These are phyloP conservation scores for Vitis rotundifolia DNA, from an alignment of 164 flowering plant genomes.

Conservation along the genomic window DNA sequence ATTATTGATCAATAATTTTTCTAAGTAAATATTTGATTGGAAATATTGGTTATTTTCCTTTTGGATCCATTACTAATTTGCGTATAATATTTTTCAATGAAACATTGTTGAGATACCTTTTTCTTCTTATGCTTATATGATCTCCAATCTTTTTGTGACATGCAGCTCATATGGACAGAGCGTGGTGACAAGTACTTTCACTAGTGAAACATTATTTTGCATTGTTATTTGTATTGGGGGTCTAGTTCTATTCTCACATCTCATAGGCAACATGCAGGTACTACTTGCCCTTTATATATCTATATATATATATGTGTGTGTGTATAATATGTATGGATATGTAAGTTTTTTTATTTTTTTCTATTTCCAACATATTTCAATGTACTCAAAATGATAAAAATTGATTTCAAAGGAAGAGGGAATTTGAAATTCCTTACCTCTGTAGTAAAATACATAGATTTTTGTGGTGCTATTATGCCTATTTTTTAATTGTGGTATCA, in stretches of 20 bases:
- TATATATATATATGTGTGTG: neutral
- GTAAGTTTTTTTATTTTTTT: neutral
- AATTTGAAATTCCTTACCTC: too few relatives aligned
- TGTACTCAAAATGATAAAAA: too few relatives aligned
- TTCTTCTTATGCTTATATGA: conserved; percentile 5
- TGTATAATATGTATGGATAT: too few relatives aligned
- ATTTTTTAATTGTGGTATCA: too few relatives aligned
- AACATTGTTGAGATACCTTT: neutral
- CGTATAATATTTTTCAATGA: neutral
- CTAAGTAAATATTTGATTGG: too few relatives aligned
- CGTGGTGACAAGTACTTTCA: conserved; percentile 50
- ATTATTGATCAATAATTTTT: too few relatives aligned
- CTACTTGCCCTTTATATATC: neutral
- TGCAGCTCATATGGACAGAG: conserved; percentile 88
- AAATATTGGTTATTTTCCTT: neutral
- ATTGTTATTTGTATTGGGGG: conserved; percentile 63
- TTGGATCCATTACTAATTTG: neutral
- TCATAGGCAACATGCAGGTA: conserved; percentile 96
- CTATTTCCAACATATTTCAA: neutral
- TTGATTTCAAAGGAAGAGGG: too few relatives aligned
- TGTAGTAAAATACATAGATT: too few relatives aligned
- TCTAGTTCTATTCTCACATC: conserved; percentile 68
- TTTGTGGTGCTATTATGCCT: too few relatives aligned
- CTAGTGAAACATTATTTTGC: conserved; percentile 61
- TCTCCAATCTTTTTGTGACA: conserved; percentile 1